Percentiles rank a stretch among this genome's conserved stretches.
Evolutionary conservation across 139 green algal species (phyloP).

Genomic region (Tetraselmis chui): DNA sequence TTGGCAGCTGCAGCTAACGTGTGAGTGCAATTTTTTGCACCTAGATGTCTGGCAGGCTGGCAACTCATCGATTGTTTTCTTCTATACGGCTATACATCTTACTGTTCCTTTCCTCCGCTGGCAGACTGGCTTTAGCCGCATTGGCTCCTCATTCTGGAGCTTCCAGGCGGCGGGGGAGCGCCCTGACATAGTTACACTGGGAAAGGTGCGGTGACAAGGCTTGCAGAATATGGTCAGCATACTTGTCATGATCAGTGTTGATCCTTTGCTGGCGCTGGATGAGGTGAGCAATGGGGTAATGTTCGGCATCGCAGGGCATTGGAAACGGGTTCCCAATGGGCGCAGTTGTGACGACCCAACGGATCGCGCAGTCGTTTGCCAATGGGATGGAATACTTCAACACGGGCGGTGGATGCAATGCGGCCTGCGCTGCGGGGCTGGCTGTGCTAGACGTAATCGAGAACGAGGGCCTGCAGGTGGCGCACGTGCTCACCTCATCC

Average conservation of each 20-base stretch:
- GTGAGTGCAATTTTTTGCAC: background rate
- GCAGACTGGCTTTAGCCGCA: slow-evolving; percentile 63
- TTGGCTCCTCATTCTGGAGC: slow-evolving; percentile 54
- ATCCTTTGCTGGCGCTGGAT: background rate
- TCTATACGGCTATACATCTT: no score
- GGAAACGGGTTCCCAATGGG: slow-evolving; percentile 69
- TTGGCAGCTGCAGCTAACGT: no score
- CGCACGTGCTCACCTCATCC: no score
- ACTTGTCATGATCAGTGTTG: no score
- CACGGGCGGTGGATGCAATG: slow-evolving; percentile 39
- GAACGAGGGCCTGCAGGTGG: slow-evolving; percentile 20
- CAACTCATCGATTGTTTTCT: no score
- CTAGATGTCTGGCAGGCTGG: background rate
- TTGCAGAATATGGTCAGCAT: no score
- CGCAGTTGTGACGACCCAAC: slow-evolving; percentile 34
- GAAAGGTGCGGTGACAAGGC: no score
- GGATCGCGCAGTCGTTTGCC: slow-evolving; percentile 36
- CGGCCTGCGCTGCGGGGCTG: slow-evolving; percentile 23
- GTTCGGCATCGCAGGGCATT: slow-evolving; percentile 23
- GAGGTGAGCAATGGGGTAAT: background rate
- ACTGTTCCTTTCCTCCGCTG: no score
- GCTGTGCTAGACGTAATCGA: slow-evolving; percentile 39
- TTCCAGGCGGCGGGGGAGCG: slow-evolving; percentile 48
- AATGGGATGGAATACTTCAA: slow-evolving; percentile 70
- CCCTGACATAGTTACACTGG: slow-evolving; percentile 67